Evolutionary conservation across 2,329 filamentous ascomycete species (phyloP), one percentile per base, ranked within the genome.

Genomic region (Aaosphaeria pasadenensis): DNA sequence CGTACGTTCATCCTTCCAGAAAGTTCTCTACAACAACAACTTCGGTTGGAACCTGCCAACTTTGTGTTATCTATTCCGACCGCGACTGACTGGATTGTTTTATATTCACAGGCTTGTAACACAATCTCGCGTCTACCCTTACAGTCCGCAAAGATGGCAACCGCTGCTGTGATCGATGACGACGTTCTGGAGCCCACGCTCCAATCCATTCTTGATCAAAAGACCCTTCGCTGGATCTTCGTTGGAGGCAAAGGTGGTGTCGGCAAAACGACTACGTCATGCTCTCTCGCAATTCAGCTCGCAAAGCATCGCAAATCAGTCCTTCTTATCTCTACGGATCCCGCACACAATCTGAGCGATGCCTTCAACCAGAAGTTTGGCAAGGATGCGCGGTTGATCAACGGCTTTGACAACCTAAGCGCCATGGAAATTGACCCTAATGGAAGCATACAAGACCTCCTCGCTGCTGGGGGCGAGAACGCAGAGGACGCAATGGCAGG

Each of bases 341-440:
- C 94, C 45, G 94, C 94, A 45, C 94, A 99, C 81, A 99, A 99
- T 76, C 81, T 99, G 55, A 94, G 88, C 60, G 94, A 99, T 76
- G 94, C 94, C 52, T 99, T 99, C 74, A 90, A 89, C 59, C 92
- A 99, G 74, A 99, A 99, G 77, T 99, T 99, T 67, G 94, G 94
- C 77, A 99, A 99, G 79, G 94, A 99, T 74, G 94, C 94, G 46
- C 85, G 91, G 54, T 84, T 96, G 36, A 81, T 99, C 56, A 86
- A 96, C 60, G 94, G 94, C 59, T 96, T 95, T 67, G 84, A 86
- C 32, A 96, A 96, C 72, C 78, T 99, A 58, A 95, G 89, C 69
- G 94, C 94, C 54, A 99, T 99, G 94, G 94, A 99, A 75, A 97
- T 99, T 62, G 94, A 99, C 67, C 94, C 94, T 45, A 97, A 96